phyloP scores from a whole-genome alignment of 2,329 filamentous ascomycete species.

The Sphaerostilbella broomeana region DNA sequence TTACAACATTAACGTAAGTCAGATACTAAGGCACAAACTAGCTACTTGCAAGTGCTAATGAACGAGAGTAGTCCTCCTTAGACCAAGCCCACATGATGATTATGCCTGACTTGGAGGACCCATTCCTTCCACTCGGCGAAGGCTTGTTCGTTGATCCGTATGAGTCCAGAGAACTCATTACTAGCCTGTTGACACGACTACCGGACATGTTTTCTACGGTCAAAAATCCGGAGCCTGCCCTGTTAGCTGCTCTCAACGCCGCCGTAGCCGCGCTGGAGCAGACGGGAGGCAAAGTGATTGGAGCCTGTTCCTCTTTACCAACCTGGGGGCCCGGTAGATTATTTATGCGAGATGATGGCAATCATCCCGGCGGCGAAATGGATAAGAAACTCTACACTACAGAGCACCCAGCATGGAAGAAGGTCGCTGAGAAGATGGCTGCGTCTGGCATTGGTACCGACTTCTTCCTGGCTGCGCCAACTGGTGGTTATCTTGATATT shows the following conservation, averaged over 20 bases:
- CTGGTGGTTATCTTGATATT: conserved; percentile 86
- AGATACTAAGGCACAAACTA: background rate
- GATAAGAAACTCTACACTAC: conserved; percentile 90
- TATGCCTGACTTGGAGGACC: conserved; percentile 95
- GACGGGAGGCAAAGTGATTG: conserved; percentile 89
- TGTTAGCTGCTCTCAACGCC: conserved; percentile 78
- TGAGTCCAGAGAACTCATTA: conserved; percentile 81
- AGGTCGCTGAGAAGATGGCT: conserved; percentile 80
- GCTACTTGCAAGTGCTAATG: background rate
- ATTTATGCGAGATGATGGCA: conserved; percentile 80
- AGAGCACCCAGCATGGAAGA: conserved; percentile 82
- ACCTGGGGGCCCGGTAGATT: conserved; percentile 86
- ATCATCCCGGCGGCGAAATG: conserved; percentile 76
- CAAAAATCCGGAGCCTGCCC: conserved; percentile 84
- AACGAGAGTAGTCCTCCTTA: conserved; percentile 52
- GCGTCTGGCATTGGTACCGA: conserved; percentile 81
- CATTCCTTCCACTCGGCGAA: conserved; percentile 85
- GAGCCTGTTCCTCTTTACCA: conserved; percentile 78
- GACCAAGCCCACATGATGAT: conserved; percentile 96
- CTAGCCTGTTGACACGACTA: conserved; percentile 73
- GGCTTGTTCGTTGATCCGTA: conserved; percentile 92
- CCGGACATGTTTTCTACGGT: conserved; percentile 80
- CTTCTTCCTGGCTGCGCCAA: conserved; percentile 89
- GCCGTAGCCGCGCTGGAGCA: conserved; percentile 75
- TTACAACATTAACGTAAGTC: conserved; percentile 81